Base-by-base conservation (phyloP, 2,329 filamentous ascomycete genomes). In the Pseudogymnoascus sp. region DNA sequence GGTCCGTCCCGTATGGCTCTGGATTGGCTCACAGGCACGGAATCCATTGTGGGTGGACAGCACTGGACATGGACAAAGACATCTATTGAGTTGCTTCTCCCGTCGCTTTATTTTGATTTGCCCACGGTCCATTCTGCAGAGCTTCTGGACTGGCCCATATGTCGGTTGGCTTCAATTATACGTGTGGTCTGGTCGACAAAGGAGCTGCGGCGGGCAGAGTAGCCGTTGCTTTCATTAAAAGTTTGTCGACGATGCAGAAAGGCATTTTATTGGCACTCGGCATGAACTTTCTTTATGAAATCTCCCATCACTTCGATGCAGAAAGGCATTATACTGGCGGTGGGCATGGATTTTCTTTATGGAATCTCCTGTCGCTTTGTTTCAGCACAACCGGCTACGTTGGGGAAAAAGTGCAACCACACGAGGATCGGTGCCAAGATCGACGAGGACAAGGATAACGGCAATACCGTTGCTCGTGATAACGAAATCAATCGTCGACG, bases 361-460 rank as follows among this genome's bases (percentile, higher is more conserved):
- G n/a, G 6, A 4, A 56, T 14, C n/a, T 34, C 9, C 7, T 5
- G 28, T 7, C 16, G 8, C 46, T 31, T 31, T 9, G 46, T 53
- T 28, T 53, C 8, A 31, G n/a, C n/a, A 4, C 25, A 3, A 31
- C 16, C 14, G 6, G 49, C n/a, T 21, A 18, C 21, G 28, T 34
- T 56, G 25, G 11, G 34, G 9, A 1, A 96, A 64, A 93, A 91
- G 73, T 86, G 87, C 68, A 88, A 86, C 61, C 93, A 95, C 73
- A 85, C 82, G 12, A 79, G 85, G 60, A 85, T 97, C 59, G 91
- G 92, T 53, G 87, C 87, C 62, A 86, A 88, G 68, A 96, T 99
- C 64, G 95, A 99, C 69, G 87, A 87, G 16, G 86, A 90, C 68
- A 92, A 95, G 75, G 92, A 96, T 71, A 89, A 88, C 65, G 91